Evolutionary conservation across 2,329 filamentous ascomycete species (phyloP), one percentile per base, ranked within the genome.

Genomic region (Botrytis squamosa): DNA sequence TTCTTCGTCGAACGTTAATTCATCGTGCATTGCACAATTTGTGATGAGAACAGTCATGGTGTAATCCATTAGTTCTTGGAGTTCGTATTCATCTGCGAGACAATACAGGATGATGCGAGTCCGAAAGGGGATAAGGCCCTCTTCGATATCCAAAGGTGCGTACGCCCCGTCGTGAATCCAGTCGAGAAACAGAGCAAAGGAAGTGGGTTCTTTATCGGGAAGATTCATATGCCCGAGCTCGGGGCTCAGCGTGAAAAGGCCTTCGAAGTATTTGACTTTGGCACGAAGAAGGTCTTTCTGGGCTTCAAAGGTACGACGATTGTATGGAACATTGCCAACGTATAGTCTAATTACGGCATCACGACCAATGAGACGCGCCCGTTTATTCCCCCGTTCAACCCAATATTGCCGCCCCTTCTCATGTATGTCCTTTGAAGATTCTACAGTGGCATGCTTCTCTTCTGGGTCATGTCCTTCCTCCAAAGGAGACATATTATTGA

Each of bases 21-120:
- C 16, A 10, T 64, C 40, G 22, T 62, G 12, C 38, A 25, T 70
- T 29, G 40, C 20, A 44, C 38, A 49, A 20, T 63, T 70, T 29
- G 49, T 44, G 7, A 70, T 62, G 5, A 70, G 68, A 9, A 63
- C 57, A 2, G n/a, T 63, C 55, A 70, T 70, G 4, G 57, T 70
- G 4, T 70, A 62, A 59, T 70, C 55, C 55, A 29, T 70, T 1
- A 70, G 22, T 12, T 62, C 29, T 10, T 9, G 20, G 14, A 60
- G 22, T 7, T 62, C 18, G 55, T 62, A 36, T n/a, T 70, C 57
- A 5, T 10, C 29, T 3, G 40, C 68, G 4, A 70, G 33, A 46
- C 29, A 33, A 38, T 70, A 70, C 5, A 70, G 40, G 5, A 33
- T 49, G 40, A 70, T 29, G 22, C 57, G 55, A n/a, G 14, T 42